Evolutionary conservation across 2,329 filamentous ascomycete genomes (phyloP).

Genomic region (Fusarium sororula): DNA sequence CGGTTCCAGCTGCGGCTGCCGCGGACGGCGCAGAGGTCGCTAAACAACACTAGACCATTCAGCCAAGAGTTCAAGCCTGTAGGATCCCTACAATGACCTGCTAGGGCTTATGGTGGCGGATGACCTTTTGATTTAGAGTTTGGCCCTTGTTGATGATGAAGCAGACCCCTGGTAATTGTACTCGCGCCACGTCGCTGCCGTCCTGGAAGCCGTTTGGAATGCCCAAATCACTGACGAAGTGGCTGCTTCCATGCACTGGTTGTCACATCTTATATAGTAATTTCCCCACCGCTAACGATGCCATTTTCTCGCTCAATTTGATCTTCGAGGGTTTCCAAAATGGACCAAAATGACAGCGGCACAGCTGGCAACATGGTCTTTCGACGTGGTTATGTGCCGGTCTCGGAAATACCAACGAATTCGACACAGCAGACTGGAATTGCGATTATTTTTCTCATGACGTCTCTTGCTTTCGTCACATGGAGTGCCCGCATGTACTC

Average conservation of each 20-base stretch:
- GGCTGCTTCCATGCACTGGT: background rate
- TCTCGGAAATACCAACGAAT: slow-evolving; percentile 25
- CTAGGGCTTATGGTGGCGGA: background rate
- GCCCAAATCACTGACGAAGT: background rate
- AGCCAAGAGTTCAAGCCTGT: background rate
- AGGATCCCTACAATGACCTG: background rate
- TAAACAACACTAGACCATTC: background rate
- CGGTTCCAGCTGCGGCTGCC: background rate
- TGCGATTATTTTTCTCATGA: slow-evolving; percentile 32
- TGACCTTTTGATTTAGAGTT: background rate
- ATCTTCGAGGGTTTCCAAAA: background rate
- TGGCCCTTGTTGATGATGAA: background rate
- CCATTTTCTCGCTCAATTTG: background rate
- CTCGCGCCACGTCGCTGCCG: background rate
- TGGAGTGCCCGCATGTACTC: slow-evolving; percentile 30
- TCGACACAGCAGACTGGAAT: slow-evolving; percentile 25
- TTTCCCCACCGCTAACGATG: background rate
- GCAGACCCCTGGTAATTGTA: background rate
- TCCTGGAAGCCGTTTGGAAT: background rate
- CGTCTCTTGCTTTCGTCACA: slow-evolving; percentile 21
- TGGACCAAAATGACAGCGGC: background rate
- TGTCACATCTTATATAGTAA: background rate
- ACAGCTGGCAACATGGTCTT: background rate
- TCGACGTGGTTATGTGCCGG: slow-evolving; percentile 16
- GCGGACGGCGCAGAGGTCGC: background rate